A percentile compares a stretch with the other conserved stretches of the same genome.
phyloP scores from a whole-genome alignment of 1,284 basidiomycete species.

The Naganishia sp. region DNA sequence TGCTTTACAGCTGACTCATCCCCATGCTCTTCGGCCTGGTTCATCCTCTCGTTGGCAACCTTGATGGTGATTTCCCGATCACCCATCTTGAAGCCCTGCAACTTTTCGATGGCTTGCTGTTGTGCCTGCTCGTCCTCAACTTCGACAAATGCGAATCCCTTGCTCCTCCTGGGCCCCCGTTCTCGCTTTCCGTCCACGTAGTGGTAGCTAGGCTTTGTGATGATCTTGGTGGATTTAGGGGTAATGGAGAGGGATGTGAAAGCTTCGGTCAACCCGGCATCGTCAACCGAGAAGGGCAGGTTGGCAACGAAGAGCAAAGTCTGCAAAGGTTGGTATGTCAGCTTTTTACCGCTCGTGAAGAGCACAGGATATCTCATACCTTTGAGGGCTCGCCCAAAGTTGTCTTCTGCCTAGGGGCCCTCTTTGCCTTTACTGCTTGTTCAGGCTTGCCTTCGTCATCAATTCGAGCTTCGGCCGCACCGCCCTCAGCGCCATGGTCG shows the following conservation, averaged over 20 bases:
- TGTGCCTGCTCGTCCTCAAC: slow-evolving; percentile 80
- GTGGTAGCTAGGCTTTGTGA: slow-evolving; percentile 61
- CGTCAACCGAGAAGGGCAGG: slow-evolving; percentile 86
- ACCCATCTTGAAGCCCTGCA: slow-evolving; percentile 78
- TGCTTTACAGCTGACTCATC: slow-evolving; percentile 19
- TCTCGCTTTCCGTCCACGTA: slow-evolving; percentile 66
- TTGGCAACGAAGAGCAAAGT: slow-evolving; percentile 91
- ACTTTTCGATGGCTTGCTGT: slow-evolving; percentile 73
- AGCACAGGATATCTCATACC: slow-evolving; percentile 60
- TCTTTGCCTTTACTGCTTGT: slow-evolving; percentile 42
- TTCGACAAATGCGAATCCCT: slow-evolving; percentile 93
- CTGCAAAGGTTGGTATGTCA: slow-evolving; percentile 51
- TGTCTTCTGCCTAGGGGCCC: slow-evolving; percentile 11
- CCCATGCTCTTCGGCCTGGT: slow-evolving; percentile 15
- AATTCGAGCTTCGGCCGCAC: slow-evolving; percentile 51
- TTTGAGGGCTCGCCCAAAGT: slow-evolving; percentile 39
- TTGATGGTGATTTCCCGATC: slow-evolving; percentile 82
- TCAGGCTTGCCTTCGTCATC: slow-evolving; percentile 40
- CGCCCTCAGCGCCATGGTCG: slow-evolving; percentile 36
- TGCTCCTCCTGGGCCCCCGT: slow-evolving; percentile 58
- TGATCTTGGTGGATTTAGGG: slow-evolving; percentile 80
- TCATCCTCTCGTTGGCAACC: slow-evolving; percentile 62
- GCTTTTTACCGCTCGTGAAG: background rate
- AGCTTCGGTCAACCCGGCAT: slow-evolving; percentile 69
- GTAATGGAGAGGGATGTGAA: slow-evolving; percentile 80